Conservation (phyloP, 148 eudicot genomes). For the Linanthus parryae region DNA sequence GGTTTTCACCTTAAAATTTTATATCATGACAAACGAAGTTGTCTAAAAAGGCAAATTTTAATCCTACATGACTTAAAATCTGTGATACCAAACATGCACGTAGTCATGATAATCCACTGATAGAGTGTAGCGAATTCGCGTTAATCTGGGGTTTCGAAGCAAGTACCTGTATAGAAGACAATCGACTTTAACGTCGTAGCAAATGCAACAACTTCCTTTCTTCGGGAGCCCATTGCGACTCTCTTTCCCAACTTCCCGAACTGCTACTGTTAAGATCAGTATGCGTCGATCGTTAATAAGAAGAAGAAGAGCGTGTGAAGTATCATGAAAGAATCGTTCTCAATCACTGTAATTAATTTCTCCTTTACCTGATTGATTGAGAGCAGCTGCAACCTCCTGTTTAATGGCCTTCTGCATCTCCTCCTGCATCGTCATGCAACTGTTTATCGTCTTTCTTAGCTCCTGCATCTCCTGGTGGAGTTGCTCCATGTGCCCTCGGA, state of each 20-base stretch:
- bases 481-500: conserved; percentile 63
- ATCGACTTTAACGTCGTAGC: conserved; percentile 59
- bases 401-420: conserved; percentile 31
- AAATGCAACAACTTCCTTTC: conserved; percentile 50
- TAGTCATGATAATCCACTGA: too few species aligned
- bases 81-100: too few species aligned
- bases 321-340: not conserved
- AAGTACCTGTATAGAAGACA: conserved; percentile 69
- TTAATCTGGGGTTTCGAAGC: conserved; percentile 1
- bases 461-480: conserved; percentile 61
- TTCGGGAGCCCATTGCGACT: conserved; percentile 14
- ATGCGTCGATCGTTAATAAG: too few species aligned
- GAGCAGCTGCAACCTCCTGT: conserved; percentile 26
- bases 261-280: too few species aligned
- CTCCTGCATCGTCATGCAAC: conserved; percentile 59
- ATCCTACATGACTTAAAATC: too few species aligned
- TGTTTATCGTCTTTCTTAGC: conserved; percentile 48
- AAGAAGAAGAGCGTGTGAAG: too few species aligned
- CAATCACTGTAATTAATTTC: too few species aligned
- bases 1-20: too few species aligned
- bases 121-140: too few species aligned
- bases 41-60: too few species aligned
- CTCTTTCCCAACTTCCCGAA: conserved; percentile 9
- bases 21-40: too few species aligned
- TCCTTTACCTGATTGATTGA: conserved; percentile 35